Base-by-base conservation (phyloP, 1,284 basidiomycete genomes). In the Leccinum olivaceoglutinosum region DNA sequence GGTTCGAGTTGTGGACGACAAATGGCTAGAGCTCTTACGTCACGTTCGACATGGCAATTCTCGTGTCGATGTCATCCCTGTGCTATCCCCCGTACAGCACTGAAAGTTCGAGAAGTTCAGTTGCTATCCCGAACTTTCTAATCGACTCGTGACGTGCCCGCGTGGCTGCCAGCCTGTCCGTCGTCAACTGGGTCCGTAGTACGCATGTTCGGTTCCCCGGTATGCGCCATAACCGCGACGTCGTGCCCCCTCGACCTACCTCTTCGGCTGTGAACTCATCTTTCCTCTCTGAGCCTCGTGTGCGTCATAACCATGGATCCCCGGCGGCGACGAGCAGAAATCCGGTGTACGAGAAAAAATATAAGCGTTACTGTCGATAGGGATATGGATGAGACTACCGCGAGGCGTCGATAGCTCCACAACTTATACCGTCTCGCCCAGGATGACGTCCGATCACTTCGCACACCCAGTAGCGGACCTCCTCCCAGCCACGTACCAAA, bases 201-300 rank as follows among this genome's bases (percentile, higher is more conserved):
- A 41, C n/a, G 36, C 55, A 21, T 54, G 61, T 59, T 63, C 69
- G 71, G 69, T 41, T 63, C 58, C 39, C 69, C 70, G 71, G 64
- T 61, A 16, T 55, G 61, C 58, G 41, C 56, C 58, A 64, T 65
- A 72, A 0, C 69, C 70, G 70, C 38, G 14, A 54, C 5, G 5
- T 32, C 53, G 14, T 54, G 49, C 21, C 49, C 21, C 49, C 49
- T 51, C 21, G 21, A 25, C n/a, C 38, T 39, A 10, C 46, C 18
- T 21, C 46, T 49, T 49, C 12, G 49, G 49, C 21, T 51, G 49
- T 21, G 21, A 21, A 51, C 53, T 3, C n/a, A 32, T 54, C 53
- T 54, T 54, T n/a, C 53, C 53, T 16, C 53, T 29, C 53, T 25
- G 16, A 54, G 53, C 29, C 8, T 54, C 14, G 51, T 29, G 51